phyloP scores from a whole-genome alignment of 352 stramenopile species.

The Pythium angustatum region DNA sequence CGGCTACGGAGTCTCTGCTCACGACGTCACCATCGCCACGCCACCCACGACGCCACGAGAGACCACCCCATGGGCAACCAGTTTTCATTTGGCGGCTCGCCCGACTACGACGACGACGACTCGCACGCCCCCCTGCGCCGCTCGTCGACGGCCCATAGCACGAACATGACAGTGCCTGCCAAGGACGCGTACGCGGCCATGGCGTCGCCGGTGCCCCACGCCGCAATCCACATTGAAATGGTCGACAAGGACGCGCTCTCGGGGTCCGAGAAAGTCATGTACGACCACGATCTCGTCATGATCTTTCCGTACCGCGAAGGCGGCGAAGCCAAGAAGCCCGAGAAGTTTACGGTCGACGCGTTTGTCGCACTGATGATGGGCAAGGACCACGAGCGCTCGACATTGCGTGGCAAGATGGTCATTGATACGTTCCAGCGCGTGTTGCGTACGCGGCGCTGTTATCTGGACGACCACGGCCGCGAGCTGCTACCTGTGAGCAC shows the following conservation, averaged over 20 bases:
- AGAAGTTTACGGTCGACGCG: constrained; percentile 59
- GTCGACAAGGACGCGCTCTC: constrained; percentile 18
- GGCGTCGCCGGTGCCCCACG: constrained; percentile 20
- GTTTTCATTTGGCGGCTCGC: constrained; percentile 27
- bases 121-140: constrained; percentile 7
- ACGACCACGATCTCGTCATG: constrained; percentile 82
- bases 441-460: constrained; percentile 68
- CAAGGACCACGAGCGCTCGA: constrained; percentile 52
- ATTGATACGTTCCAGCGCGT: constrained; percentile 76
- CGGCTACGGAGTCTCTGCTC: too few species aligned
- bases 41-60: too few species aligned
- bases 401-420: constrained; percentile 41
- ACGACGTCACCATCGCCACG: neutral
- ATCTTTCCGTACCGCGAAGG: constrained; percentile 70
- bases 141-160: neutral
- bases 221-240: constrained; percentile 27
- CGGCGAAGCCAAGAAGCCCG: constrained; percentile 64
- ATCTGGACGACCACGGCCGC: constrained; percentile 59
- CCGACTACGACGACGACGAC: constrained; percentile 26
- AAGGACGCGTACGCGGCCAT: constrained; percentile 28
- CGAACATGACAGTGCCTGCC: neutral
- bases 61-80: constrained; percentile 23
- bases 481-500: constrained; percentile 41
- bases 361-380: constrained; percentile 74
- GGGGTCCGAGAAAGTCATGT: constrained; percentile 51